Evolutionary conservation across 2,329 filamentous ascomycete genomes (phyloP), one percentile per base, ranked within the genome.

Genomic region (Stachybotrys echinatus): DNA sequence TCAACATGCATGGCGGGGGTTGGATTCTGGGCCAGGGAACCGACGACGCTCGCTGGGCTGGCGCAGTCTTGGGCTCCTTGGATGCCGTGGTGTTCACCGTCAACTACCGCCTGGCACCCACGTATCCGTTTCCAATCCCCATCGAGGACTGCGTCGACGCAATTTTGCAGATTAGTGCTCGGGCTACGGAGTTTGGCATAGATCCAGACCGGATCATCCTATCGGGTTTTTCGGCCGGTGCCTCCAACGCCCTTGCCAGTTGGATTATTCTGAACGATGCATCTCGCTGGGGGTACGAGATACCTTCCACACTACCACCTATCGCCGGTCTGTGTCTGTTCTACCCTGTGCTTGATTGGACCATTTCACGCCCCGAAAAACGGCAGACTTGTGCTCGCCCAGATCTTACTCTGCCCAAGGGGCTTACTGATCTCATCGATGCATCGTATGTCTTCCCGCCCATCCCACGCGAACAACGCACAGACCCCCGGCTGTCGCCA

Each of bases 1-100:
- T 87, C 56, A 84, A 85, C 61, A 84, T 84, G 58, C 84, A 88
- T 58, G 84, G 84, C 22, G 84, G 84, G 20, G 84, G 84, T 5
- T 87, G 85, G 66, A 80, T 83, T 6, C 66, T 86, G 27, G 84
- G 84, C 12, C 74, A 74, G 44, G 81, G 77, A 4, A 83, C 79
- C 4, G 80, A 87, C 60, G 84, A 87, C 59, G 77, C 80, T 14
- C 74, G 81, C 40, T 86, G 83, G 72, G 80, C 77, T 6, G 71
- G 75, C 4, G 69, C 74, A 34, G 75, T 84, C 4, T 66, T 78
- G 38, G 66, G 76, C 22, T 68, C 73, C 5, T 68, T 79, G 12
- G 74, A 80, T 48, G 81, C 78, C 23, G 70, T 87, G 20, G 75
- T 85, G 49, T 76, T 87, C 53, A 80, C 77, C 2, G 81, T 86